Evolutionary conservation across 1,284 basidiomycete species (phyloP).

Genomic region (Vanrija sp.): DNA sequence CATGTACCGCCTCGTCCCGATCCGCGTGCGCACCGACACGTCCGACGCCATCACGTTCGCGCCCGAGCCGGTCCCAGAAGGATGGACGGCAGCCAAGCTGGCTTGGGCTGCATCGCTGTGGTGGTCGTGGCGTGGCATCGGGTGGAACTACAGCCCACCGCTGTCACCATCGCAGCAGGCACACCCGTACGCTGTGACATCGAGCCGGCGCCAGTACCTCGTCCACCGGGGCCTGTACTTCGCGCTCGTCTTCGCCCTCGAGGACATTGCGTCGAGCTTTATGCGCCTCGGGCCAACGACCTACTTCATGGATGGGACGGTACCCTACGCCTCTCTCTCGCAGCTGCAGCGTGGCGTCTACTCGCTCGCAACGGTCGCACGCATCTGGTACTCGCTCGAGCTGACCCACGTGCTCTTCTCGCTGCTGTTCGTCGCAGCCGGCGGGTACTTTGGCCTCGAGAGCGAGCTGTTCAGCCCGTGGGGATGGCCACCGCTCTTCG

Average conservation of each 20-base stretch:
- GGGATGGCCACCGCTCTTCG: slow-evolving; percentile 44
- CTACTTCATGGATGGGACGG: slow-evolving; percentile 24
- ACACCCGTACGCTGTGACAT: slow-evolving; percentile 27
- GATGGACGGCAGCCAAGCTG: slow-evolving; percentile 35
- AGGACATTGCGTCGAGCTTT: slow-evolving; percentile 25
- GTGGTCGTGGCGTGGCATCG: slow-evolving; percentile 38
- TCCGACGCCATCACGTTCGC: not conserved
- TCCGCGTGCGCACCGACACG: not conserved
- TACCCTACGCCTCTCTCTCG: slow-evolving; percentile 19
- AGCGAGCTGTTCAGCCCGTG: slow-evolving; percentile 38
- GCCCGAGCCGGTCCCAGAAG: slow-evolving; percentile 33
- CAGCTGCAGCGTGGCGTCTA: slow-evolving; percentile 22
- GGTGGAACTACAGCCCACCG: slow-evolving; percentile 37
- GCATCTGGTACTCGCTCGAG: slow-evolving; percentile 26
- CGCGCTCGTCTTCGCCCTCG: slow-evolving; percentile 8
- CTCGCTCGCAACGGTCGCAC: slow-evolving; percentile 22
- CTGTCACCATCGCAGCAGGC: slow-evolving; percentile 20
- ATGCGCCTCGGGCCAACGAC: slow-evolving; percentile 23
- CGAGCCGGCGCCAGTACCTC: slow-evolving; percentile 20
- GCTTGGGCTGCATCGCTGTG: slow-evolving; percentile 32
- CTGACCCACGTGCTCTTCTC: slow-evolving; percentile 12
- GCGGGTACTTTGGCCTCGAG: slow-evolving; percentile 30
- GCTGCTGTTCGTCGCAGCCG: slow-evolving; percentile 21
- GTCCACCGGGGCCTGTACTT: slow-evolving; percentile 10
- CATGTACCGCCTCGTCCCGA: slow-evolving; percentile 21